Percentiles rank a stretch among this genome's conserved stretches.
Conservation (phyloP, 495 filamentous ascomycete genomes). For the Aspergillus conjunctus region DNA sequence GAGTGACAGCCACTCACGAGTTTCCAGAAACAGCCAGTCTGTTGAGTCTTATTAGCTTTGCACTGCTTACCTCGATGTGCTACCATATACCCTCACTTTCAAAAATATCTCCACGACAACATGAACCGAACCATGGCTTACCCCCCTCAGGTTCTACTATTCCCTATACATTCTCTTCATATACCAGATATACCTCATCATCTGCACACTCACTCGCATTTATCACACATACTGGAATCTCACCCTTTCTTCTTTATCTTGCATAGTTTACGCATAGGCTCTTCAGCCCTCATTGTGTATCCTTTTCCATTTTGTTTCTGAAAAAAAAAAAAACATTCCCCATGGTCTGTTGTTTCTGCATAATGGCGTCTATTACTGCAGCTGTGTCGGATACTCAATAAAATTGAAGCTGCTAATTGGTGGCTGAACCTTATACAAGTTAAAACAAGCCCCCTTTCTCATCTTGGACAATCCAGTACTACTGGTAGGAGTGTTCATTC, state of each 20-base stretch:
- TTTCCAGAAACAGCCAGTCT: not conserved
- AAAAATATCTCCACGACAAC: not conserved
- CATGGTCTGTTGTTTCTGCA: not conserved
- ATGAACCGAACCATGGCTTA: not conserved
- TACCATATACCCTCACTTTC: not conserved
- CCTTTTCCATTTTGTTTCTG: not conserved
- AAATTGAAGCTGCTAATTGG: not conserved
- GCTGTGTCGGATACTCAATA: not conserved
- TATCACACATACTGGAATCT: not conserved
- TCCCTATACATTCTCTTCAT: not conserved
- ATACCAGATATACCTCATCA: not conserved
- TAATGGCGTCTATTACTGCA: not conserved
- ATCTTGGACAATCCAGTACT: no score
- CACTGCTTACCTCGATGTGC: not conserved
- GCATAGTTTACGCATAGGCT: not conserved
- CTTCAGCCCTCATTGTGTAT: not conserved
- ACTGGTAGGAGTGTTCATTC: no score
- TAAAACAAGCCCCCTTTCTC: no score
- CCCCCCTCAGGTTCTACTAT: no score
- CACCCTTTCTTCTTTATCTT: constrained; percentile 4
- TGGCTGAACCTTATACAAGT: not conserved
- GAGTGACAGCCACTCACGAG: constrained; percentile 1
- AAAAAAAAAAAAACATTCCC: not conserved
- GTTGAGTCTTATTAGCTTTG: constrained; percentile 11
- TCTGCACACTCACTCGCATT: not conserved